Conservation (phyloP, 768 basidiomycete genomes). For the Auricularia sp. region DNA sequence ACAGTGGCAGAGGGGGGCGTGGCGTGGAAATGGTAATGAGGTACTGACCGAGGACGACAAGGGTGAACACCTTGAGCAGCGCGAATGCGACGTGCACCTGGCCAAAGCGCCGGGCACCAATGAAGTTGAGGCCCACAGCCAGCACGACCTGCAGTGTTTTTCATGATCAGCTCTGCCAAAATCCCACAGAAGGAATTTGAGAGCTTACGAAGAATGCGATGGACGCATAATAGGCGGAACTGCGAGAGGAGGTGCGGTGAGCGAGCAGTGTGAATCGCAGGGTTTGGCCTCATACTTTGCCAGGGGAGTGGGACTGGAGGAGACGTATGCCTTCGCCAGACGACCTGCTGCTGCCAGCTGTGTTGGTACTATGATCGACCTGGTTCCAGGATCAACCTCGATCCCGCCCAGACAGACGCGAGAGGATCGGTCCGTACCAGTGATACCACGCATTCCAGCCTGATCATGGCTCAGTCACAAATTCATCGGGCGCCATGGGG, state of each 20-base stretch:
- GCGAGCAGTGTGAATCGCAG: neutral
- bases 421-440: conserved; percentile 7
- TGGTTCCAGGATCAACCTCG: conserved; percentile 15
- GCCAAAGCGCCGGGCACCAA: conserved; percentile 22
- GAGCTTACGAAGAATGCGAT: neutral
- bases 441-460: conserved; percentile 12
- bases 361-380: neutral
- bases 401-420: conserved; percentile 17
- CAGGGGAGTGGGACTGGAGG: neutral
- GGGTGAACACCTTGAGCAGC: conserved; percentile 21
- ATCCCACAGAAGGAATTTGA: neutral
- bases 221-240: neutral
- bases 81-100: conserved; percentile 24
- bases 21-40: neutral
- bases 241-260: neutral
- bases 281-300: neutral
- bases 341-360: neutral
- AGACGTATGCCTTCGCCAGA: neutral
- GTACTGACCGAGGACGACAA: conserved; percentile 15
- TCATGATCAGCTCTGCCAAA: conserved; percentile 16
- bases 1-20: too few species aligned
- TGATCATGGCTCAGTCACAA: conserved; percentile 4
- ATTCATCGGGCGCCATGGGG: neutral
- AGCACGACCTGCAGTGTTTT: conserved; percentile 17
- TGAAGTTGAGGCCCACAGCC: conserved; percentile 26